Evolutionary conservation across 768 basidiomycete species (phyloP).

Genomic region (Termitomyces sp.): DNA sequence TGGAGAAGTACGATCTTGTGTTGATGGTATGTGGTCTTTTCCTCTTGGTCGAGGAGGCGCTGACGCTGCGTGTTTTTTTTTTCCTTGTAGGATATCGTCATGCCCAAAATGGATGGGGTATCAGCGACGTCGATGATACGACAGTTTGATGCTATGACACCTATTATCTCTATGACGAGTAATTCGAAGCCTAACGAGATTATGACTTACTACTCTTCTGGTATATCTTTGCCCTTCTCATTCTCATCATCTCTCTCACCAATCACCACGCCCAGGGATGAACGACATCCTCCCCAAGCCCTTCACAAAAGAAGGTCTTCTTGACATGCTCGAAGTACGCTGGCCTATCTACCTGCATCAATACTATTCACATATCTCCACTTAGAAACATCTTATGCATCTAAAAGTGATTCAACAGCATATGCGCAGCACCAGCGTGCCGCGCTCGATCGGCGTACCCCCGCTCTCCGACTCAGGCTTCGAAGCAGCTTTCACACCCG

Average conservation of each 20-base stretch:
- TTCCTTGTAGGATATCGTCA: conserved; percentile 77
- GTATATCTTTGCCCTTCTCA: conserved; percentile 20
- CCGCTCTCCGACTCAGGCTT: conserved; percentile 49
- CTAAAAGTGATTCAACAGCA: conserved; percentile 83
- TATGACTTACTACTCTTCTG: conserved; percentile 83
- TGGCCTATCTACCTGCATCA: background rate
- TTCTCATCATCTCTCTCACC: background rate
- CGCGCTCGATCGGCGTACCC: conserved; percentile 63
- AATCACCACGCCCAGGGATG: conserved; percentile 66
- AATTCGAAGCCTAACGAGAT: conserved; percentile 92
- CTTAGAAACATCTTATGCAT: conserved; percentile 83
- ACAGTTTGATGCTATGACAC: conserved; percentile 92
- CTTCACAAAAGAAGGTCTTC: conserved; percentile 88
- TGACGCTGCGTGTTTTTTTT: background rate
- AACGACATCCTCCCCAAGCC: conserved; percentile 96
- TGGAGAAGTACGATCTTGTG: conserved; percentile 93
- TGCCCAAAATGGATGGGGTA: conserved; percentile 85
- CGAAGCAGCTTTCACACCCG: conserved; percentile 44
- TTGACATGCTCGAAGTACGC: conserved; percentile 86
- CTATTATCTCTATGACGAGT: conserved; percentile 98
- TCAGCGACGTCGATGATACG: conserved; percentile 90
- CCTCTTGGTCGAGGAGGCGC: background rate
- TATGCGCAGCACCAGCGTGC: conserved; percentile 39
- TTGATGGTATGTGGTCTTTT: conserved; percentile 66
- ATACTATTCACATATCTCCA: background rate